These are phyloP conservation scores for Blastocystis sp. DNA, from an alignment of 352 stramenopile species.

Conservation along the genomic window DNA sequence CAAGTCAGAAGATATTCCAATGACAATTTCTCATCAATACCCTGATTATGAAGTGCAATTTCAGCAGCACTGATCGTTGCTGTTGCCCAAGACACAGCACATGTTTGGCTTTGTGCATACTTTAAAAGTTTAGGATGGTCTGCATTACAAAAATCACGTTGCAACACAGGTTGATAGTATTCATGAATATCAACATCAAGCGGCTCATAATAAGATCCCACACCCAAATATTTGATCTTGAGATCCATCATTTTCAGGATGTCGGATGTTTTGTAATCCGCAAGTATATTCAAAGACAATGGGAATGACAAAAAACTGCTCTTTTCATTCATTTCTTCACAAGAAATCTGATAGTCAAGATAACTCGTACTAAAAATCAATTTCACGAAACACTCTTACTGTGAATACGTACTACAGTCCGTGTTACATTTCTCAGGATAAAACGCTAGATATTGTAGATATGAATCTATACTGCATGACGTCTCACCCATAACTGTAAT, in stretches of 20 bases:
- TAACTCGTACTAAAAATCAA: background rate
- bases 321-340: background rate
- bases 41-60: background rate
- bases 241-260: slow-evolving; percentile 14
- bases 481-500: no score
- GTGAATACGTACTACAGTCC: background rate
- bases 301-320: background rate
- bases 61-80: background rate
- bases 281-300: background rate
- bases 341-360: background rate
- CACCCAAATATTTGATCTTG: background rate
- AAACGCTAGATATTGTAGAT: background rate
- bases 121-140: no score
- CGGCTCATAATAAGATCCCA: no score
- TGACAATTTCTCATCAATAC: slow-evolving; percentile 1
- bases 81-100: background rate
- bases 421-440: background rate
- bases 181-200: no score
- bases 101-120: background rate
- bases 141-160: no score
- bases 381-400: background rate
- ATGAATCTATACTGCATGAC: background rate
- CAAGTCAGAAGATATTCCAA: background rate
- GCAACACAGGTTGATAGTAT: no score
- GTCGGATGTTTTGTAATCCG: background rate